These are phyloP conservation scores for Alliaria petiolata DNA, from an alignment of 345 rosid genomes.

Conservation along the genomic window DNA sequence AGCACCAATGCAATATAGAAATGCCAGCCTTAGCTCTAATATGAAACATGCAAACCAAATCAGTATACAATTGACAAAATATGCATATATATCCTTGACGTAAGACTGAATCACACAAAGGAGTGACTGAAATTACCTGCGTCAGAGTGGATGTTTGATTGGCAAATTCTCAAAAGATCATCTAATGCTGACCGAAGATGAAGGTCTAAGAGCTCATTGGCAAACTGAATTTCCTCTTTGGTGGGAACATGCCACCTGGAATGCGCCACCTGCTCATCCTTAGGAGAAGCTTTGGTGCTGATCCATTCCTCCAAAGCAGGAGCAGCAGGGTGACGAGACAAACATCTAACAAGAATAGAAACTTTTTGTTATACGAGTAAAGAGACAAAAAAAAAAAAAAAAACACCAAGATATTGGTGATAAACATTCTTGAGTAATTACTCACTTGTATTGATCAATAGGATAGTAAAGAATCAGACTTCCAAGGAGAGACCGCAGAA, in stretches of 20 bases:
- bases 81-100: background rate
- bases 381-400: background rate
- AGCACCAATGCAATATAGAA: constrained; percentile 11
- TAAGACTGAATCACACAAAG: constrained; percentile 10
- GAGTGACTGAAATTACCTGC: constrained; percentile 47
- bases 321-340: constrained; percentile 74
- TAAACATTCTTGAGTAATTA: constrained; percentile 7
- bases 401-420: background rate
- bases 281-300: constrained; percentile 73
- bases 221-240: constrained; percentile 85
- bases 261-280: constrained; percentile 41
- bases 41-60: constrained; percentile 3
- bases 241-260: constrained; percentile 93
- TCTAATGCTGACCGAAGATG: constrained; percentile 89
- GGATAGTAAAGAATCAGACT: constrained; percentile 92
- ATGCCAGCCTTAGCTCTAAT: constrained; percentile 10
- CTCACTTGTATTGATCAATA: constrained; percentile 81
- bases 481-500: constrained; percentile 86
- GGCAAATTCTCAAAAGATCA: constrained; percentile 80
- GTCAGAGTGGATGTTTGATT: constrained; percentile 72
- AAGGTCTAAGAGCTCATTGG: constrained; percentile 82
- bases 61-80: background rate
- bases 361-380: constrained; percentile 14
- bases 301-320: constrained; percentile 85
- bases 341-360: constrained; percentile 52